Percentiles rank a stretch among this genome's conserved stretches.
Evolutionary conservation across 208 protist genomes (phyloP).

Genomic region (Wallacemonas sp.): DNA sequence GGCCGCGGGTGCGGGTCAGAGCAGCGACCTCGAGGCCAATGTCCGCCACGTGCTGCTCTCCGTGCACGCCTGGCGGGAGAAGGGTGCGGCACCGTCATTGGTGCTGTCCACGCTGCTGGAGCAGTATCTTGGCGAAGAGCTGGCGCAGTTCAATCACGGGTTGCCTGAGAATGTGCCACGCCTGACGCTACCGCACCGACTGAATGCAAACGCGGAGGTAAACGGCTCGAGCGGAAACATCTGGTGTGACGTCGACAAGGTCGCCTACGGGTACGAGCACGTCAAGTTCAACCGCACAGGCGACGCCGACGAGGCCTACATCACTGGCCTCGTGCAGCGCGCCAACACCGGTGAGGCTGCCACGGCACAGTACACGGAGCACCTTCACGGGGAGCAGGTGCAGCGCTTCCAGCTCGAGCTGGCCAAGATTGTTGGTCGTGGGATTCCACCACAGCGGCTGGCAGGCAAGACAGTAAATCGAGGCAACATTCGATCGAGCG

Average conservation of each 20-base stretch:
- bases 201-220: neutral
- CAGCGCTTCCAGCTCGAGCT: slow-evolving; percentile 58
- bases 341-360: slow-evolving; percentile 18
- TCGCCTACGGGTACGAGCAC: slow-evolving; percentile 54
- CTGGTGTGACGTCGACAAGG: slow-evolving; percentile 70
- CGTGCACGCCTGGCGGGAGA: slow-evolving; percentile 79
- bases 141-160: slow-evolving; percentile 70
- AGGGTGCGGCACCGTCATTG: slow-evolving; percentile 66
- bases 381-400: slow-evolving; percentile 50
- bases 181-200: slow-evolving; percentile 26
- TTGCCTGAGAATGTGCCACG: slow-evolving; percentile 62
- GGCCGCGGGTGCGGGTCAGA: neutral
- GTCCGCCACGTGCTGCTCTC: slow-evolving; percentile 69
- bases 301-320: slow-evolving; percentile 67
- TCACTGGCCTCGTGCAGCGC: slow-evolving; percentile 62
- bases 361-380: slow-evolving; percentile 23
- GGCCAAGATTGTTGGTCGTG: slow-evolving; percentile 60
- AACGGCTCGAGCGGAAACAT: slow-evolving; percentile 28
- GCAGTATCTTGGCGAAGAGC: slow-evolving; percentile 66
- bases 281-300: slow-evolving; percentile 24
- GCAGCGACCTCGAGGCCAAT: slow-evolving; percentile 40
- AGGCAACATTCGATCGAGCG: slow-evolving; percentile 46
- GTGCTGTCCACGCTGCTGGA: slow-evolving; percentile 55
- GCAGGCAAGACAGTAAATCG: slow-evolving; percentile 50
- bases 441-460: slow-evolving; percentile 54